Conservation (phyloP, 2,329 filamentous ascomycete genomes). For the Ceratocystis diversiconidia region DNA sequence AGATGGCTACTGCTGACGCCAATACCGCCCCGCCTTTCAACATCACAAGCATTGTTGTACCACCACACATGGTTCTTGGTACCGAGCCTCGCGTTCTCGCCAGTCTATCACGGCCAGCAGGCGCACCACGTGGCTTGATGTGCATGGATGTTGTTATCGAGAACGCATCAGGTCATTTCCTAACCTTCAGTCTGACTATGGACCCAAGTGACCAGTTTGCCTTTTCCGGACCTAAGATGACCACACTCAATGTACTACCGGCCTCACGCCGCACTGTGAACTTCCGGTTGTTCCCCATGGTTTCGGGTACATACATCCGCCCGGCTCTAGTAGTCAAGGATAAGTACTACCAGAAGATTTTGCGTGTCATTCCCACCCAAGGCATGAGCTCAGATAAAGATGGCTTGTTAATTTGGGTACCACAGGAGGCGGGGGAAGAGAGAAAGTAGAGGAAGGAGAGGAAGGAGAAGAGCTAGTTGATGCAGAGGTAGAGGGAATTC, state of each 20-base stretch:
- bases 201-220: slow-evolving; percentile 86
- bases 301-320: slow-evolving; percentile 51
- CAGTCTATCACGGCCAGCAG: slow-evolving; percentile 33
- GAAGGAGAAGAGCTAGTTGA: no score
- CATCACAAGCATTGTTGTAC: slow-evolving; percentile 58
- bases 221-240: slow-evolving; percentile 77
- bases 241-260: slow-evolving; percentile 66
- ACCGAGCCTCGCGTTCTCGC: slow-evolving; percentile 76
- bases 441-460: slow-evolving; percentile 16
- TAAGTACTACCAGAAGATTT: slow-evolving; percentile 82
- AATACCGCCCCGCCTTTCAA: slow-evolving; percentile 29
- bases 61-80: slow-evolving; percentile 65
- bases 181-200: slow-evolving; percentile 86
- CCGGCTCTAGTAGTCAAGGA: slow-evolving; percentile 69
- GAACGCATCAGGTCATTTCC: slow-evolving; percentile 85
- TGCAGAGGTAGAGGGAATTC: no score
- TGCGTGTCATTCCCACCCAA: slow-evolving; percentile 67
- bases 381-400: slow-evolving; percentile 54
- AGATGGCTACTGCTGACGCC: slow-evolving; percentile 23
- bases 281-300: slow-evolving; percentile 59
- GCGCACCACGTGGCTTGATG: slow-evolving; percentile 26
- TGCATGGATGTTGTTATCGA: slow-evolving; percentile 56
- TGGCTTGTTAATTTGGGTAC: slow-evolving; percentile 48
- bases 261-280: slow-evolving; percentile 59
- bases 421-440: slow-evolving; percentile 25